Percentiles rank a stretch among this genome's conserved stretches.
Evolutionary conservation across 345 rosid genomes (phyloP).

Genomic region (Hypericum perforatum): DNA sequence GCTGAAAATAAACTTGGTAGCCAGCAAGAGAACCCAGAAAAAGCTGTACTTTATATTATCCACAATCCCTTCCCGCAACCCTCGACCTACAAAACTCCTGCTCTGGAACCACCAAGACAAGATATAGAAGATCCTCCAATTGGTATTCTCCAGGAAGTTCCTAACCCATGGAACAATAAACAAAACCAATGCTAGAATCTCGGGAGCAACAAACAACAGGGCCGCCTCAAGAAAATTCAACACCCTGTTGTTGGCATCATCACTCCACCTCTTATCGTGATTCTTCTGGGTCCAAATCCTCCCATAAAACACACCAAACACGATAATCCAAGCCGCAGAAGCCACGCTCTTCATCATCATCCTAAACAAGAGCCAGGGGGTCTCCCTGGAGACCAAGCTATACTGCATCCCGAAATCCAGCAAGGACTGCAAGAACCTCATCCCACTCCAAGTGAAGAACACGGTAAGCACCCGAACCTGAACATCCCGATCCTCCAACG

Average conservation of each 20-base stretch:
- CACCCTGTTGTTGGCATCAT: conserved; percentile 34
- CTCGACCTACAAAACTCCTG: conserved; percentile 70
- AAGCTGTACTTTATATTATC: conserved; percentile 64
- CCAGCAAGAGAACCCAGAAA: conserved; percentile 77
- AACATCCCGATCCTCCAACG: conserved; percentile 33
- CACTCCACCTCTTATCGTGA: conserved; percentile 37
- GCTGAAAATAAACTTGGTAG: conserved; percentile 73
- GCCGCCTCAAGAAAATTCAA: conserved; percentile 56
- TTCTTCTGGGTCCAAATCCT: conserved; percentile 72
- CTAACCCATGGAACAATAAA: conserved; percentile 83
- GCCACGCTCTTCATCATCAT: conserved; percentile 65
- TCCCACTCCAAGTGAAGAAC: conserved; percentile 78
- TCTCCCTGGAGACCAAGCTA: conserved; percentile 68
- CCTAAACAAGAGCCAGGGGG: conserved; percentile 54
- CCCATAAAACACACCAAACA: conserved; percentile 52
- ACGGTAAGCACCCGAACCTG: conserved; percentile 63
- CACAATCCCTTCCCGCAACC: conserved; percentile 73
- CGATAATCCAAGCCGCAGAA: conserved; percentile 58
- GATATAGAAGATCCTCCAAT: conserved; percentile 59
- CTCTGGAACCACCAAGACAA: conserved; percentile 82
- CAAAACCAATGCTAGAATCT: conserved; percentile 65
- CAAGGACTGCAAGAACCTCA: conserved; percentile 73
- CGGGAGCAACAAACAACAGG: conserved; percentile 55
- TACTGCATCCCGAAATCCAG: conserved; percentile 61
- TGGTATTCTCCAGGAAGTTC: conserved; percentile 78